phyloP scores from a whole-genome alignment of 768 basidiomycete species.

The Naganishia randhawae region DNA sequence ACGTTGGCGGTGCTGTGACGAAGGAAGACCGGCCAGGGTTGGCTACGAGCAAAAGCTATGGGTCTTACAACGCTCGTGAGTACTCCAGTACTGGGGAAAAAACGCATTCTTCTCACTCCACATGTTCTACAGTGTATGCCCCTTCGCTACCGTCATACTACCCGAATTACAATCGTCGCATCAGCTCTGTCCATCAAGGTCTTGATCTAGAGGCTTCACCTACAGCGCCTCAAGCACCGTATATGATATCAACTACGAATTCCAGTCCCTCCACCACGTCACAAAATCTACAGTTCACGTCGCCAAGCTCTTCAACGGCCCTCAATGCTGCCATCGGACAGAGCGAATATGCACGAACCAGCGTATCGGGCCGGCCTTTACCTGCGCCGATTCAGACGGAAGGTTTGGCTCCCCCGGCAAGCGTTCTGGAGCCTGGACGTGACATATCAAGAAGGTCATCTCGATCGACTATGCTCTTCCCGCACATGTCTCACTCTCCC shows the following conservation, averaged over 20 bases:
- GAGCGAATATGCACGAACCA: neutral
- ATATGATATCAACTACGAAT: neutral
- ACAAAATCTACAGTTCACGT: conserved; percentile 3
- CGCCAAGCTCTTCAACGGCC: conserved; percentile 6
- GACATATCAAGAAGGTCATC: conserved; percentile 3
- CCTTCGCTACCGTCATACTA: conserved; percentile 17
- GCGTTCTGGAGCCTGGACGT: neutral
- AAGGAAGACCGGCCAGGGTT: neutral
- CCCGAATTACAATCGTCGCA: conserved; percentile 7
- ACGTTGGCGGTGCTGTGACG: neutral
- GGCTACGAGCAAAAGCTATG: neutral
- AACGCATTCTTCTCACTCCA: neutral
- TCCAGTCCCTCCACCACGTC: conserved; percentile 7
- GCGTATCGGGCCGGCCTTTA: neutral
- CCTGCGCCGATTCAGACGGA: conserved; percentile 21
- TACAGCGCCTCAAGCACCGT: conserved; percentile 2
- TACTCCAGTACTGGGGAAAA: neutral
- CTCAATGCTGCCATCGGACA: neutral
- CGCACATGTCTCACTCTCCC: conserved; percentile 14
- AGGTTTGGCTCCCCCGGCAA: conserved; percentile 12
- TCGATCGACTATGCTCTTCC: conserved; percentile 13
- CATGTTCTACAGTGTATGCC: neutral
- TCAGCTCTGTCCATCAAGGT: neutral
- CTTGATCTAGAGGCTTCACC: neutral
- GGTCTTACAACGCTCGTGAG: conserved; percentile 18